Conservation (phyloP, 441 rosid genomes). For the Aleurites moluccanus region DNA sequence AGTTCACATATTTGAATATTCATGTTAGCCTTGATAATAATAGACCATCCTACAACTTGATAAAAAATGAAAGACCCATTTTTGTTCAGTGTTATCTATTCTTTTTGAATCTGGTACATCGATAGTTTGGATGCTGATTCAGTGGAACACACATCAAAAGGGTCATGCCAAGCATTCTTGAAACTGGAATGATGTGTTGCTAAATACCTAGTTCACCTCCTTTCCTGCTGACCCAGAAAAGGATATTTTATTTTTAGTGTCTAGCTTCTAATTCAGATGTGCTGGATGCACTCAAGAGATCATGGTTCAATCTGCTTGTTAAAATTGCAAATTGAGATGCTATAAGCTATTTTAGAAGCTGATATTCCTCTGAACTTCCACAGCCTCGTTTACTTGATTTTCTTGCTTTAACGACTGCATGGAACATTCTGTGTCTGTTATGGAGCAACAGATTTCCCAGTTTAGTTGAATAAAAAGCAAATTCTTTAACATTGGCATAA, state of each 20-base stretch:
- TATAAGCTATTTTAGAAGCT: not conserved
- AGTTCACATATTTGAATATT: not conserved
- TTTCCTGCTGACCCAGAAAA: not conserved
- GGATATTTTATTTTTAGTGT: not conserved
- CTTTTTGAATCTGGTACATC: slow-evolving; percentile 53
- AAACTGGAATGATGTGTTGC: slow-evolving; percentile 18
- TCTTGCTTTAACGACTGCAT: not conserved
- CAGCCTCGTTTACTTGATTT: not conserved
- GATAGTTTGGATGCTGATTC: slow-evolving; percentile 80
- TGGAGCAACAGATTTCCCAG: no score
- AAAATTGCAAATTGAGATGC: not conserved
- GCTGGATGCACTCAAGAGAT: not conserved
- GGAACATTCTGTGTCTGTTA: no score
- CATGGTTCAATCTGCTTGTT: not conserved
- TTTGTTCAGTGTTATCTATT: not conserved
- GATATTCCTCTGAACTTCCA: not conserved
- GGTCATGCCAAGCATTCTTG: slow-evolving; percentile 41
- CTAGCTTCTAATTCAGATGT: slow-evolving; percentile 1
- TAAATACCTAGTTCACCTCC: not conserved
- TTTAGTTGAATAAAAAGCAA: no score
- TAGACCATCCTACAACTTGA: not conserved
- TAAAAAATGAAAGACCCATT: no score
- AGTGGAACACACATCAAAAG: slow-evolving; percentile 61
- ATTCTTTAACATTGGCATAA: no score
- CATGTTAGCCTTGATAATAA: not conserved